Conservation (phyloP, 306 rosid species). For the Boehmeria nivea region DNA sequence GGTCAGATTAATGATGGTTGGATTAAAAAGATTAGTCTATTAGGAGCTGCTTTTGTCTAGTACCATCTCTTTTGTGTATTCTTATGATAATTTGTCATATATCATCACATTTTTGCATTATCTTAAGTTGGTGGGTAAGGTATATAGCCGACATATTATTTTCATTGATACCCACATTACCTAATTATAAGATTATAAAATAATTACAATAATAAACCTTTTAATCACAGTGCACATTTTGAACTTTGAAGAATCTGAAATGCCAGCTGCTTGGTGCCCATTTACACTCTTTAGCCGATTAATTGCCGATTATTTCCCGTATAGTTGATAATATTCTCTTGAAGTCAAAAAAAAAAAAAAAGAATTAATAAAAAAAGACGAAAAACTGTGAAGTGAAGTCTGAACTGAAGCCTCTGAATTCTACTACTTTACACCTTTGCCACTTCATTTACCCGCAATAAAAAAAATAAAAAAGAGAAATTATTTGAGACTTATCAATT, state of each 20-base stretch:
- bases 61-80: not conserved
- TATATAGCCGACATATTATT: constrained; percentile 44
- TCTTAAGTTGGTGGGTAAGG: constrained; percentile 36
- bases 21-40: not conserved
- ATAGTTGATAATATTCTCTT: too few species aligned
- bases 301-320: constrained; percentile 15
- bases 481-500: too few species aligned
- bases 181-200: not conserved
- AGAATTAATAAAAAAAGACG: not conserved
- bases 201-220: constrained; percentile 13
- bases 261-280: constrained; percentile 14
- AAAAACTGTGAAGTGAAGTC: not conserved
- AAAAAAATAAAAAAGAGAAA: too few species aligned
- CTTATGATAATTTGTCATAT: not conserved
- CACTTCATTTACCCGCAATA: too few species aligned
- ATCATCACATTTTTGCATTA: not conserved
- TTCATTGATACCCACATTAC: constrained; percentile 42
- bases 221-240: constrained; percentile 16
- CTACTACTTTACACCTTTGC: too few species aligned
- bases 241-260: constrained; percentile 15
- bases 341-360: not conserved
- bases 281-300: not conserved
- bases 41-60: constrained; percentile 1
- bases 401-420: not conserved
- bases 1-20: constrained; percentile 3